Conservation (phyloP, 1,284 basidiomycete genomes). For the Austropuccinia psidii region DNA sequence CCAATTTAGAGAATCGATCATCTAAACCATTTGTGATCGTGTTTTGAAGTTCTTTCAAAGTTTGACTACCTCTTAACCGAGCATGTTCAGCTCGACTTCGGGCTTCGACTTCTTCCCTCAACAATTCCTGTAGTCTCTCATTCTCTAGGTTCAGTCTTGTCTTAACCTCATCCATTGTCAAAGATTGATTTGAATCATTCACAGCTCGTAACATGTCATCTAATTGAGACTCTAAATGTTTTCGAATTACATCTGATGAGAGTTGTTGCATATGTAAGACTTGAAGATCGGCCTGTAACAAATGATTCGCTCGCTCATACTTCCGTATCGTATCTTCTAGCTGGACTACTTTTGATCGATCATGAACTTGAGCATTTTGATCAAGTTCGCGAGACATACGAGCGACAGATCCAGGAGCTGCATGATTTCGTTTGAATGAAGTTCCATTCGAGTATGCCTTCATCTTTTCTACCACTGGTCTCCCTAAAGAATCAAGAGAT, state of each 20-base stretch:
- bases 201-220: slow-evolving; percentile 59
- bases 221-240: slow-evolving; percentile 59
- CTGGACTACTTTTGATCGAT: slow-evolving; percentile 43
- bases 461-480: slow-evolving; percentile 26
- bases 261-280: slow-evolving; percentile 63
- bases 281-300: slow-evolving; percentile 53
- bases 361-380: slow-evolving; percentile 41
- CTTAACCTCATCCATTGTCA: slow-evolving; percentile 58
- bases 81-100: slow-evolving; percentile 35
- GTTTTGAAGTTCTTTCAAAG: slow-evolving; percentile 34
- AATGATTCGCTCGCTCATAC: slow-evolving; percentile 32
- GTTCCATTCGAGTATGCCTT: slow-evolving; percentile 24
- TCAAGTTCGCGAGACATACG: slow-evolving; percentile 37
- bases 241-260: slow-evolving; percentile 60
- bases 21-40: slow-evolving; percentile 38
- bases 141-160: slow-evolving; percentile 59
- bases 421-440: slow-evolving; percentile 39
- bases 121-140: slow-evolving; percentile 53
- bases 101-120: slow-evolving; percentile 57
- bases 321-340: slow-evolving; percentile 40
- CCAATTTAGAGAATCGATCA: slow-evolving; percentile 48
- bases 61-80: slow-evolving; percentile 34
- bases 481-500: slow-evolving; percentile 33
- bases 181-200: slow-evolving; percentile 57
- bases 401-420: slow-evolving; percentile 46